Base-by-base conservation (phyloP, 768 basidiomycete species). In the Leucosporidium scottii region DNA sequence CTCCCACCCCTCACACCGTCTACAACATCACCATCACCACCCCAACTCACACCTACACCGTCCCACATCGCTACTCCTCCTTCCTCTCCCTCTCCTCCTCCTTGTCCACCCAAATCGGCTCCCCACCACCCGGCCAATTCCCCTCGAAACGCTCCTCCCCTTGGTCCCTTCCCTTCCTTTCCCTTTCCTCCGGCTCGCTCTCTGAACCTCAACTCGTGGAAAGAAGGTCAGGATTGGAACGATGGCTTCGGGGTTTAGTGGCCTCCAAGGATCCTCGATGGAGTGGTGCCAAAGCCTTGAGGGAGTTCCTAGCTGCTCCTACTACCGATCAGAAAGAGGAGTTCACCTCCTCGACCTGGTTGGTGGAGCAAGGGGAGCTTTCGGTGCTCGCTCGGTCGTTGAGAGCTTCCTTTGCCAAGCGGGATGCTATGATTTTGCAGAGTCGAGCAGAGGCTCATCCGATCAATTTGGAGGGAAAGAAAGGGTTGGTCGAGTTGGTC, bases 1-100 rank as follows among this genome's bases (percentile, higher is more conserved):
- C 64, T 63, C 3, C 60, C 59, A 75, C 79, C 85, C n/a, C 39
- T 9, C 90, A 93, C 76, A 83, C 83, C 65, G 90, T 89, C 74
- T 94, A 88, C 80, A 83, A 83, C 69, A 88, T 94, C 77, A 84
- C 87, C 75, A 86, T 97, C 73, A 85, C 89, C 73, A 91, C 91
- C 9, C 86, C 90, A 64, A 89, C 92, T 34, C 87, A 90, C 68
- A 87, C 90, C 76, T 97, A 93, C 93, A 85, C 88, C 65, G 89
- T 96, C 83, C 90, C 89, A 86, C 83, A 88, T 66, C 88, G 94
- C 59, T 98, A 97, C 80, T 93, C 91, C 53, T 92, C 96, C 79
- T 98, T 98, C 79, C 86, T 84, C 76, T 86, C 90, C 74, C 85
- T 98, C 10, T 84, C 93, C 78, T 83, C 84, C 12, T 88, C 93